Percentiles rank a stretch among this genome's conserved stretches.
phyloP scores from a whole-genome alignment of 129 eudicot genomes.

The Saussurea involucrata region DNA sequence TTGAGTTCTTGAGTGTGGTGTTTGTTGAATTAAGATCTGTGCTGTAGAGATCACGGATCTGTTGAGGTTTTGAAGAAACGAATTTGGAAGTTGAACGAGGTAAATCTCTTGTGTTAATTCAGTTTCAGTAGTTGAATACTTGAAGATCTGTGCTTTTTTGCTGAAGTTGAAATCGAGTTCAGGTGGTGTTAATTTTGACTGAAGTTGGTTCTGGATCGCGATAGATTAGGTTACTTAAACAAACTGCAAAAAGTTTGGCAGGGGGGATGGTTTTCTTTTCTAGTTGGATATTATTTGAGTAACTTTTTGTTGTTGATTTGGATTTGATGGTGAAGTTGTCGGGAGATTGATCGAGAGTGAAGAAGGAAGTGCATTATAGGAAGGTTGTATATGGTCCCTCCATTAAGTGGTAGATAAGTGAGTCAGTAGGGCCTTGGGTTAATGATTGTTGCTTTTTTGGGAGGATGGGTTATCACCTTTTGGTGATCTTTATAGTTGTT shows the following conservation, averaged over 20 bases:
- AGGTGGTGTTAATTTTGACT: neutral
- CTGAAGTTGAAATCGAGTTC: neutral
- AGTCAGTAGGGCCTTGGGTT: conserved; percentile 47
- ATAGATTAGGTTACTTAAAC: neutral
- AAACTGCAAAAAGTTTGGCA: conserved; percentile 15
- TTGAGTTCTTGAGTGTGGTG: neutral
- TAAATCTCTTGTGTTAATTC: conserved; percentile 11
- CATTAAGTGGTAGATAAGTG: conserved; percentile 56
- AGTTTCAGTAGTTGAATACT: conserved; percentile 8
- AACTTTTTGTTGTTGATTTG: conserved; percentile 25
- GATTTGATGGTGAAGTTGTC: conserved; percentile 40
- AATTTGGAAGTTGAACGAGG: conserved; percentile 26
- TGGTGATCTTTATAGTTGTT: conserved; percentile 36
- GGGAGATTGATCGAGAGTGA: conserved; percentile 34
- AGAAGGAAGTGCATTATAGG: conserved; percentile 36
- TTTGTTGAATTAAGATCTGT: conserved; percentile 7
- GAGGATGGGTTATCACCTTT: conserved; percentile 45
- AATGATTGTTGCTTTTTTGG: conserved; percentile 37
- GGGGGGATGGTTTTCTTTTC: conserved; percentile 15
- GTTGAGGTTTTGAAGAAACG: neutral
- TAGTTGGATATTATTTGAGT: conserved; percentile 29
- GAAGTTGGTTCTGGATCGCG: conserved; percentile 3
- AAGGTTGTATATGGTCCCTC: conserved; percentile 48
- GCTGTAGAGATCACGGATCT: conserved; percentile 8
- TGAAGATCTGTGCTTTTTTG: conserved; percentile 14